Evolutionary conservation across 768 basidiomycete species (phyloP).

Genomic region (Vishniacozyma victoriae): DNA sequence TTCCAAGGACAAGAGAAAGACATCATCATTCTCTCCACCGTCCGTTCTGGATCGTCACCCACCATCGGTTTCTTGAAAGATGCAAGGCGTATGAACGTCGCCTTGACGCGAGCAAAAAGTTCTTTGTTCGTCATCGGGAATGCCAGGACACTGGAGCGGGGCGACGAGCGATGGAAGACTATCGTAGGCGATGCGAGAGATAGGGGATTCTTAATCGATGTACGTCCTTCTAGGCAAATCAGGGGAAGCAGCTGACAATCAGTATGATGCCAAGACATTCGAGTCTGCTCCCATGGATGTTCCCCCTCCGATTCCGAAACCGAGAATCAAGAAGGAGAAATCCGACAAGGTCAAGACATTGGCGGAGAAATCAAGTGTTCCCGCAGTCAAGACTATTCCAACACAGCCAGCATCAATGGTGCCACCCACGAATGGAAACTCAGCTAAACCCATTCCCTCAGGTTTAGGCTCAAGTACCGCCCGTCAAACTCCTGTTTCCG

Average conservation of each 20-base stretch:
- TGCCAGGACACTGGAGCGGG: constrained; percentile 78
- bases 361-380: no score
- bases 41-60: constrained; percentile 79
- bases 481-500: neutral
- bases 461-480: neutral
- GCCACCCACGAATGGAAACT: neutral
- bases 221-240: constrained; percentile 45
- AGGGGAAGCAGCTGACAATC: constrained; percentile 1
- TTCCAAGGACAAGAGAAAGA: constrained; percentile 99
- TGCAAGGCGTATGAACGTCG: constrained; percentile 93
- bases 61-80: constrained; percentile 86
- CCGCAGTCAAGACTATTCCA: neutral
- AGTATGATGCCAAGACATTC: constrained; percentile 26
- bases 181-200: constrained; percentile 72
- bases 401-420: constrained; percentile 7
- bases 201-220: constrained; percentile 61
- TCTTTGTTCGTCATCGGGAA: constrained; percentile 92
- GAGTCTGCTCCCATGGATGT: constrained; percentile 5
- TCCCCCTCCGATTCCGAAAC: neutral
- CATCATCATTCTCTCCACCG: constrained; percentile 94
- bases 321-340: constrained; percentile 16
- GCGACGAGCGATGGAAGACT: constrained; percentile 68
- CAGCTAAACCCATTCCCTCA: constrained; percentile 13
- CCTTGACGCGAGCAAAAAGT: constrained; percentile 89
- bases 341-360: no score